Evolutionary conservation across 2,329 filamentous ascomycete species (phyloP).

Genomic region (Exophiala bonariae): DNA sequence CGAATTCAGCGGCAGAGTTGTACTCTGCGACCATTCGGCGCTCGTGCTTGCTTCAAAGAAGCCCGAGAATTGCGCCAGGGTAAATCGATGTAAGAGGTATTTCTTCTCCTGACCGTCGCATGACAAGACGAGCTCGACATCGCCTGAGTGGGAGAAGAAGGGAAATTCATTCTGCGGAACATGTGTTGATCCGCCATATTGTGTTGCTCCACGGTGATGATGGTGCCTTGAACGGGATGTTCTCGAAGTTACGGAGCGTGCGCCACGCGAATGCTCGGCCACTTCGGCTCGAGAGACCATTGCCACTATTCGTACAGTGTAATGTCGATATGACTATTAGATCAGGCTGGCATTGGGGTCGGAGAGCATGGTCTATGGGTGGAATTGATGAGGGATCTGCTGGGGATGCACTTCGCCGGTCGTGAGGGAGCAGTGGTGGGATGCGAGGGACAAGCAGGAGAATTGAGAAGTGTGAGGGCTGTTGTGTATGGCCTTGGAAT

Average conservation of each 20-base stretch:
- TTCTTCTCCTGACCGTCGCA: slow-evolving; percentile 72
- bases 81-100: slow-evolving; percentile 85
- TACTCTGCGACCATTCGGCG: slow-evolving; percentile 67
- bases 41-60: slow-evolving; percentile 89
- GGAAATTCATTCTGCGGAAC: slow-evolving; percentile 87
- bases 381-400: too few relatives aligned
- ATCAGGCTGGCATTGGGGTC: too few relatives aligned
- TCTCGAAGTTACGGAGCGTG: slow-evolving; percentile 65
- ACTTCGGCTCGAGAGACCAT: slow-evolving; percentile 48
- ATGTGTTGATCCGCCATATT: slow-evolving; percentile 73
- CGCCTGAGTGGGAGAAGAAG: slow-evolving; percentile 83
- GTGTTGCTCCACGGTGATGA: slow-evolving; percentile 73
- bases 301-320: slow-evolving; percentile 1
- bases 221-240: slow-evolving; percentile 59
- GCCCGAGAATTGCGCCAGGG: slow-evolving; percentile 83
- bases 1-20: slow-evolving; percentile 29
- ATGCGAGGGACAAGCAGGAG: too few relatives aligned
- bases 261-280: slow-evolving; percentile 55
- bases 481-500: too few relatives aligned
- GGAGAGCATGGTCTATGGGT: too few relatives aligned
- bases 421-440: too few relatives aligned
- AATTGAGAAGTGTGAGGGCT: too few relatives aligned
- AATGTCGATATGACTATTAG: too few relatives aligned
- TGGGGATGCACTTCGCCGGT: too few relatives aligned
- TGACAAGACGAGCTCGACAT: slow-evolving; percentile 84